Percentiles rank a stretch among this genome's conserved stretches.
Conservation (phyloP, 805 yeast species). For the Candida loeiensis region DNA sequence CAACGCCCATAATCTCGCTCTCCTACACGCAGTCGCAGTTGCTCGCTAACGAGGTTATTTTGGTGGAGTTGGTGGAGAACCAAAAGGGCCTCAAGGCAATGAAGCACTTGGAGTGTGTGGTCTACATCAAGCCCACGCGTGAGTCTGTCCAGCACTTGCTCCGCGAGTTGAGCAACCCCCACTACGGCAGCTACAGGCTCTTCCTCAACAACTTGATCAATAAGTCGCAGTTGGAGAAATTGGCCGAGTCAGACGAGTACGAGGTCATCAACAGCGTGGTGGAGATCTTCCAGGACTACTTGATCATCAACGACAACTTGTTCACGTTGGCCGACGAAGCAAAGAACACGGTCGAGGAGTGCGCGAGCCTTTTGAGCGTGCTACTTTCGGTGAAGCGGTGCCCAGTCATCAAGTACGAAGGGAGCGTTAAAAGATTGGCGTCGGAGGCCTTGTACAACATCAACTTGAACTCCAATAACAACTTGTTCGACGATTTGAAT, state of each 20-base stretch:
- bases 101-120: slow-evolving; percentile 73
- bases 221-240: slow-evolving; percentile 74
- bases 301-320: slow-evolving; percentile 66
- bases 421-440: slow-evolving; percentile 59
- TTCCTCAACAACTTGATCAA: slow-evolving; percentile 73
- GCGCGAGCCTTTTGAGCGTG: slow-evolving; percentile 46
- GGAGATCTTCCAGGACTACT: slow-evolving; percentile 83
- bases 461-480: slow-evolving; percentile 49
- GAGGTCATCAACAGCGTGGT: slow-evolving; percentile 74
- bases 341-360: slow-evolving; percentile 30
- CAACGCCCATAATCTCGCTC: slow-evolving; percentile 85
- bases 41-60: slow-evolving; percentile 76
- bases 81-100: slow-evolving; percentile 62
- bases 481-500: slow-evolving; percentile 63
- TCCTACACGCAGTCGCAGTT: slow-evolving; percentile 84
- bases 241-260: slow-evolving; percentile 87
- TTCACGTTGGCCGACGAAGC: slow-evolving; percentile 34
- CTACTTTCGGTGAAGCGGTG: slow-evolving; percentile 69
- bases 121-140: slow-evolving; percentile 70
- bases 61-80: slow-evolving; percentile 57
- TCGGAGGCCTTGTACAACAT: slow-evolving; percentile 59
- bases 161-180: slow-evolving; percentile 73
- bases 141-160: slow-evolving; percentile 58
- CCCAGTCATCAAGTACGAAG: slow-evolving; percentile 78
- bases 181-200: slow-evolving; percentile 71